Percentiles rank a stretch among this genome's conserved stretches.
phyloP scores from a whole-genome alignment of 2,329 filamentous ascomycete genomes.

The Lecanoromycetidae sp. region DNA sequence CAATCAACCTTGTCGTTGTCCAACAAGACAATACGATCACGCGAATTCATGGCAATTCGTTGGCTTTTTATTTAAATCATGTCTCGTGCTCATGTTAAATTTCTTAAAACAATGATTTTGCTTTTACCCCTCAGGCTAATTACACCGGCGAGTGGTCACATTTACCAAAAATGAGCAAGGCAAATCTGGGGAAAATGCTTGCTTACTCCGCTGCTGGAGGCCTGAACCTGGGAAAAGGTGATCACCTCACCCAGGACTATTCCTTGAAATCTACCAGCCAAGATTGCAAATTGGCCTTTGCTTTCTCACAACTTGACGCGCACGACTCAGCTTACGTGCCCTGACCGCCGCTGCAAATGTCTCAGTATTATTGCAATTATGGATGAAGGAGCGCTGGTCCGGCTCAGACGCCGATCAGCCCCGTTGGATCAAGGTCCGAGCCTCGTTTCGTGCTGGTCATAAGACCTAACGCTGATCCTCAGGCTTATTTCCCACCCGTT shows the following conservation, averaged over 20 bases:
- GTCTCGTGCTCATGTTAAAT: too few relatives aligned
- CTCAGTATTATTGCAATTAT: background rate
- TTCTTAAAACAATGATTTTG: background rate
- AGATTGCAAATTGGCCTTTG: background rate
- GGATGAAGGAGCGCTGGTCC: background rate
- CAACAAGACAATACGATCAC: too few relatives aligned
- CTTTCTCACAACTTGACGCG: background rate
- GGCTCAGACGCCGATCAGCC: background rate
- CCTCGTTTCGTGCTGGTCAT: conserved; percentile 1
- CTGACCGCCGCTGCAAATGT: background rate
- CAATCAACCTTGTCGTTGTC: too few relatives aligned
- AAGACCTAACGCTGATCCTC: background rate
- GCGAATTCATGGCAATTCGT: too few relatives aligned
- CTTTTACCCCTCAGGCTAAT: background rate
- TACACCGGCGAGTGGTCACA: background rate
- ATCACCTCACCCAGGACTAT: background rate
- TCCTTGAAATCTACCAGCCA: background rate
- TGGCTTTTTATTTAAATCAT: too few relatives aligned
- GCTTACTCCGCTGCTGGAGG: background rate
- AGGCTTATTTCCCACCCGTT: background rate
- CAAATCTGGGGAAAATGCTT: conserved; percentile 6
- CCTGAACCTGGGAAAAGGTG: background rate
- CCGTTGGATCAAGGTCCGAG: background rate
- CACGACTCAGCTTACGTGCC: background rate
- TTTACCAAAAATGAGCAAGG: background rate